Percentiles rank a stretch among this genome's conserved stretches.
These are phyloP conservation scores for Xanthoconium purpureum DNA, from an alignment of 768 basidiomycete genomes.

Conservation along the genomic window DNA sequence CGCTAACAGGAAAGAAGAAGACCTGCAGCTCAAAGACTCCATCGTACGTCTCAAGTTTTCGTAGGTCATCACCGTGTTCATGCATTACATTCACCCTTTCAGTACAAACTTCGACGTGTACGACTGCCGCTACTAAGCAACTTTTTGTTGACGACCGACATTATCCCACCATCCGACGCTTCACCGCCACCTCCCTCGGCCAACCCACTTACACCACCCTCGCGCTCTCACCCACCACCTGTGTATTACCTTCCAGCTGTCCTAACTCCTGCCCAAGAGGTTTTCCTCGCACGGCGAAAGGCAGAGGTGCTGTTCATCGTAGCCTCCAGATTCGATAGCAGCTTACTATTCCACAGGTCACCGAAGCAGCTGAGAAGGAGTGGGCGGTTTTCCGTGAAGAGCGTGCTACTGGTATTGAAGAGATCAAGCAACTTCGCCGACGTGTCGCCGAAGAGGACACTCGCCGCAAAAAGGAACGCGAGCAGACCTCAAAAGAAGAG, in stretches of 20 bases:
- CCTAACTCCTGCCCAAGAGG: conserved; percentile 66
- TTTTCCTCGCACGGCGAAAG: conserved; percentile 60
- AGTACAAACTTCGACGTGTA: conserved; percentile 74
- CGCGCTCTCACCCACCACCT: conserved; percentile 70
- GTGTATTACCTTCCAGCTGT: conserved; percentile 74
- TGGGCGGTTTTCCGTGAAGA: conserved; percentile 65
- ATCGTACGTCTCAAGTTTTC: conserved; percentile 49
- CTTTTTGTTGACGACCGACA: conserved; percentile 74
- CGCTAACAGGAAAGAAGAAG: conserved; percentile 80
- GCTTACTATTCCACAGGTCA: conserved; percentile 41
- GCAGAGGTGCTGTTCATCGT: conserved; percentile 46
- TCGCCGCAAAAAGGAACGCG: conserved; percentile 41
- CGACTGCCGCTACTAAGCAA: conserved; percentile 71
- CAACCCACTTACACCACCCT: conserved; percentile 44
- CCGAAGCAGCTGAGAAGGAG: conserved; percentile 63
- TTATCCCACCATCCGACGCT: conserved; percentile 43
- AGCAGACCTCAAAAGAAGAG: conserved; percentile 34
- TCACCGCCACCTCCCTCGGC: conserved; percentile 26
- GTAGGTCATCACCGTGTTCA: background rate
- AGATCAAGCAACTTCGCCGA: conserved; percentile 59
- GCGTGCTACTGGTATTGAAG: conserved; percentile 53
- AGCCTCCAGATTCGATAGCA: background rate
- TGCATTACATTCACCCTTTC: background rate
- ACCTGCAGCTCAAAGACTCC: conserved; percentile 76
- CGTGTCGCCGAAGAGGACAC: conserved; percentile 66